Base-by-base conservation (phyloP, 2,329 filamentous ascomycete species). In the Chaetomium sp. region DNA sequence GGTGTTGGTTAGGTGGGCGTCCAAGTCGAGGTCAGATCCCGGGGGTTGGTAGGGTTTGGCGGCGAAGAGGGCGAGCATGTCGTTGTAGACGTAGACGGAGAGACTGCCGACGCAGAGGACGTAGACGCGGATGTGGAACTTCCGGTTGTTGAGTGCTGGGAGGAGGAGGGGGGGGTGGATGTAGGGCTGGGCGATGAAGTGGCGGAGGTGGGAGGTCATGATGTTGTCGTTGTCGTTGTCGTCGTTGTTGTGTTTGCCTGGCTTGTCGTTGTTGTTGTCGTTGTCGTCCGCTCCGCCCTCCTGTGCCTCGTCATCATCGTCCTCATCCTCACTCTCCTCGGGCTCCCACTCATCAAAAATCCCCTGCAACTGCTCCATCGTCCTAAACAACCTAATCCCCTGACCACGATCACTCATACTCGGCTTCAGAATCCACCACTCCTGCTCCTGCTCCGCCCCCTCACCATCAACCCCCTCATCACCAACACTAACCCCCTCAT, bases 381-480 rank as follows among this genome's bases (percentile, higher is more conserved):
- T 89, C 64, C 84, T 88, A 70, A 99, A 99, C 0, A 99, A 75
- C 41, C 89, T 76, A 56, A 99, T 96, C 1, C 94, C 94, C 69
- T 96, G 91, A 0, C 92, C 94, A 32, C 92, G 82, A 68, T 99
- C 94, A 70, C 90, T 96, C 94, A 99, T 97, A 7, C 92, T 88
- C 0, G 94, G 92, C 72, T 99, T 99, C 57, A 99, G 71, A 62
- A 99, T 97, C 94, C 94, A 99, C 92, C 92, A 99, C 68, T 95
- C 55, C 43, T 79, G 73, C 9, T 12, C 43, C 10, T 45, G 9
- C 45, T 5, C 37, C 44, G 7, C 49, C 42, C 32, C n/a, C 10
- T 11, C 37, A 14, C 14, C 40, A 12, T 57, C 59, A 0, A 60
- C 61, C 38, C 53, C 54, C 2, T 54, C 50, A n/a, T 52, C 56